Evolutionary conservation across 768 basidiomycete species (phyloP).

Genomic region (Lactifluus volemus): DNA sequence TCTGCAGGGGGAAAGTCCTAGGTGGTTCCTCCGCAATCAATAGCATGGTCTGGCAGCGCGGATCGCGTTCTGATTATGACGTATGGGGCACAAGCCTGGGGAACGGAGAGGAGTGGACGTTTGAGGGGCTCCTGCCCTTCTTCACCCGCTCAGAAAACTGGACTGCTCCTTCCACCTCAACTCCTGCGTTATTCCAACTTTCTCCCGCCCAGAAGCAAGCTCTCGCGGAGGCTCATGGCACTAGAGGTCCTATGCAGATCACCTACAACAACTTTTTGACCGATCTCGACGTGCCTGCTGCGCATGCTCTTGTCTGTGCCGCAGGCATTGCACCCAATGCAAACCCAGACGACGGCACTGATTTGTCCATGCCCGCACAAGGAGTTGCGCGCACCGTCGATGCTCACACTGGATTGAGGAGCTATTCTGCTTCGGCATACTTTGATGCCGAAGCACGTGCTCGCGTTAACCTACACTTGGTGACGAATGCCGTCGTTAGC

Average conservation of each 20-base stretch:
- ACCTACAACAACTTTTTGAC: constrained; percentile 18
- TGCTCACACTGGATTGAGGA: constrained; percentile 9
- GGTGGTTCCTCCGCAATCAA: constrained; percentile 18
- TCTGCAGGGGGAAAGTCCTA: constrained; percentile 14
- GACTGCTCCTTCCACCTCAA: constrained; percentile 6
- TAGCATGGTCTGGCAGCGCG: constrained; percentile 19
- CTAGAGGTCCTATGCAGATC: constrained; percentile 8
- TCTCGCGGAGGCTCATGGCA: constrained; percentile 3
- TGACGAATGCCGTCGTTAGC: constrained; percentile 12
- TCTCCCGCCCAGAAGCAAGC: constrained; percentile 6
- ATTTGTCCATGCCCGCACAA: constrained; percentile 15
- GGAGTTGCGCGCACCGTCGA: constrained; percentile 16
- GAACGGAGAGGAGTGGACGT: constrained; percentile 16
- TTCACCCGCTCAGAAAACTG: constrained; percentile 16
- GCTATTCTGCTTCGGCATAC: constrained; percentile 15
- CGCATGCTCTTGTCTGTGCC: constrained; percentile 12
- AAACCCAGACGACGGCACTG: constrained; percentile 16
- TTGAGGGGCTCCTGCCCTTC: constrained; percentile 13
- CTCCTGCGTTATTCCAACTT: constrained; percentile 6
- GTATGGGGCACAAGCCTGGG: constrained; percentile 12
- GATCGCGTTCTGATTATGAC: constrained; percentile 15
- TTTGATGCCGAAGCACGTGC: constrained; percentile 3
- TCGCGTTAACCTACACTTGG: constrained; percentile 10
- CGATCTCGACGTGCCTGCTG: constrained; percentile 15
- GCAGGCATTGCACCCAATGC: constrained; percentile 7